phyloP scores from a whole-genome alignment of 2,329 filamentous ascomycete species.

The Fragosphaeria purpurea region DNA sequence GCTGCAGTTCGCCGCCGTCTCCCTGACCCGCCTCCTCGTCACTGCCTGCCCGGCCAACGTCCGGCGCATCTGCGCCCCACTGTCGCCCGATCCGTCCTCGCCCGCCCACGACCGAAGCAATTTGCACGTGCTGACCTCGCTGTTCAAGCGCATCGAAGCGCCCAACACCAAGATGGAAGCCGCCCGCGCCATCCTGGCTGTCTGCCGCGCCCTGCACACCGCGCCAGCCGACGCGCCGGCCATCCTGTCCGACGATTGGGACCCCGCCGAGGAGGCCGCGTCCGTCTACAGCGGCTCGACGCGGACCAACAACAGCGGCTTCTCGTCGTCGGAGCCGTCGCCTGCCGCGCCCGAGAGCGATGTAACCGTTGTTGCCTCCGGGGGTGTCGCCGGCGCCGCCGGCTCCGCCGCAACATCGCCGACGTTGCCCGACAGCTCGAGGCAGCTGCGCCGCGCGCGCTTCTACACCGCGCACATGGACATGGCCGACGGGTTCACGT shows the following conservation, averaged over 20 bases:
- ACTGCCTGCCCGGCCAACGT: constrained; percentile 44
- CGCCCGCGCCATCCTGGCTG: constrained; percentile 39
- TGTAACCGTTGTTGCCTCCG: not conserved
- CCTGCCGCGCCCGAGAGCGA: not conserved
- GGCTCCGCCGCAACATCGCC: constrained; percentile 7
- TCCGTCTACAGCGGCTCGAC: constrained; percentile 11
- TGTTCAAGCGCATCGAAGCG: constrained; percentile 34
- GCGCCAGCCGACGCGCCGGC: constrained; percentile 9
- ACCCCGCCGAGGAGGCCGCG: constrained; percentile 16
- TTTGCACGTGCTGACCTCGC: constrained; percentile 27
- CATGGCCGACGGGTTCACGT: constrained; percentile 34
- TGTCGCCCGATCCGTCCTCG: constrained; percentile 26
- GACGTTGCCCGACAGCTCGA: not conserved
- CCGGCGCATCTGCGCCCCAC: constrained; percentile 33
- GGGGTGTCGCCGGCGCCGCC: not conserved
- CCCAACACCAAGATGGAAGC: constrained; percentile 52
- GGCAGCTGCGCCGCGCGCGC: constrained; percentile 14
- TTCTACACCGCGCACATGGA: constrained; percentile 38
- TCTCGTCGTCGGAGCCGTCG: not conserved
- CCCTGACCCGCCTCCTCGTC: constrained; percentile 46
- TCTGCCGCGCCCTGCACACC: constrained; percentile 47
- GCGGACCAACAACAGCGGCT: constrained; percentile 1
- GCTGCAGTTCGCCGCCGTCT: constrained; percentile 50
- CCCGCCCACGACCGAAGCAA: constrained; percentile 23
- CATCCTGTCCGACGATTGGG: constrained; percentile 23